Percentiles rank a stretch among this genome's conserved stretches.
These are phyloP conservation scores for Malus hybrid DNA, from an alignment of 331 rosid genomes.

Conservation along the genomic window DNA sequence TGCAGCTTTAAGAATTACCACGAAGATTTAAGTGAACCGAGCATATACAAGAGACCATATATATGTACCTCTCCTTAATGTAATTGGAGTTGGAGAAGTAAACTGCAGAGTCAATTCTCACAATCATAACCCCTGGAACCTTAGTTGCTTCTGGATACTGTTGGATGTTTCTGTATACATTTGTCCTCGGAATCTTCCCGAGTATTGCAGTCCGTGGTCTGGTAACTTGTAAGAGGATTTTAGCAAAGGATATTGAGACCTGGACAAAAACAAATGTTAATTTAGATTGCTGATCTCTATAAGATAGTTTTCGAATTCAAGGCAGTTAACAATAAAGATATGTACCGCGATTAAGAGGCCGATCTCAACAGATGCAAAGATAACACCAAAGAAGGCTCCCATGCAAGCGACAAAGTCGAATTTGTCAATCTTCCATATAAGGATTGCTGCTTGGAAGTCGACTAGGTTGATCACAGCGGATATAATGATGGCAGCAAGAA, in stretches of 20 bases:
- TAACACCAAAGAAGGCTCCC: conserved; percentile 95
- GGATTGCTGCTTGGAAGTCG: conserved; percentile 70
- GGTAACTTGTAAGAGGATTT: conserved; percentile 86
- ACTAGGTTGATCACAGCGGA: conserved; percentile 77
- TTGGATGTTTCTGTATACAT: conserved; percentile 74
- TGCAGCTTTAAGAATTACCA: neutral
- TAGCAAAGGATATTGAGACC: conserved; percentile 90
- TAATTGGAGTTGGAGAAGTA: conserved; percentile 94
- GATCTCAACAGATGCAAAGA: conserved; percentile 68
- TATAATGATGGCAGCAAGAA: conserved; percentile 86
- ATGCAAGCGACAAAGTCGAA: conserved; percentile 90
- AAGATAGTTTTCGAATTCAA: conserved; percentile 12
- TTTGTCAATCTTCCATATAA: conserved; percentile 90
- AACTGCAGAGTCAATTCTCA: conserved; percentile 89
- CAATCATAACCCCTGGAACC: conserved; percentile 69
- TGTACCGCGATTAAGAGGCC: conserved; percentile 86
- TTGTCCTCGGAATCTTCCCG: conserved; percentile 73
- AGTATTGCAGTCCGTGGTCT: conserved; percentile 88
- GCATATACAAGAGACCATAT: conserved; percentile 7
- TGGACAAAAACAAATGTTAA: conserved; percentile 14
- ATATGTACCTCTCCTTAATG: conserved; percentile 68
- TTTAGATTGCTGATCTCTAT: conserved; percentile 3
- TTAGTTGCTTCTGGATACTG: conserved; percentile 90
- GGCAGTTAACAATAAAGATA: conserved; percentile 13
- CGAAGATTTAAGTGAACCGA: neutral